Conservation (phyloP, 2,329 filamentous ascomycete species). For the Capronia coronata region DNA sequence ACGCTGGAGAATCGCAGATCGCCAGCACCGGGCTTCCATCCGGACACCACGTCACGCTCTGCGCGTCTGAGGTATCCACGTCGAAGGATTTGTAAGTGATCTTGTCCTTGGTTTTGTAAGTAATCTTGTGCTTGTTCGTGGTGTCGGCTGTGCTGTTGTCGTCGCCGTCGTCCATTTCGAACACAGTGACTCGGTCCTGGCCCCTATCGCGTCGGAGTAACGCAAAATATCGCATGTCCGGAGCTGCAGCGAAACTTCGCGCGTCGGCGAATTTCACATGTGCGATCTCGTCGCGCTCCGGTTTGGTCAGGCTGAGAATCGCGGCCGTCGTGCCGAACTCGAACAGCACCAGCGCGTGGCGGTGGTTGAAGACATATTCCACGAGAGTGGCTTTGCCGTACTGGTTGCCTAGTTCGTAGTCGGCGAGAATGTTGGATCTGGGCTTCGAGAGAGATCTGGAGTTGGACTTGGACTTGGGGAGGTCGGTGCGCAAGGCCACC, state of each 20-base stretch:
- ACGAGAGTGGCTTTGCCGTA: constrained; percentile 20
- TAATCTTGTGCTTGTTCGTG: too few species aligned
- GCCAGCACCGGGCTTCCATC: constrained; percentile 18
- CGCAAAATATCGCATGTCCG: constrained; percentile 15
- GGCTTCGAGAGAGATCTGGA: background rate
- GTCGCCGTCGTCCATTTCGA: constrained; percentile 6
- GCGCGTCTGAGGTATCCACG: constrained; percentile 21
- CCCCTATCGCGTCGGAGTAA: constrained; percentile 21
- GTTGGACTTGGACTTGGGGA: constrained; percentile 4
- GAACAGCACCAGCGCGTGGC: constrained; percentile 23
- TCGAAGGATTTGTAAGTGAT: constrained; percentile 20
- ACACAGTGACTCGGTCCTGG: constrained; percentile 22
- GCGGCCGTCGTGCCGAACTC: constrained; percentile 17
- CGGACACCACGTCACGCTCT: constrained; percentile 24
- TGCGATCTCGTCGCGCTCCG: constrained; percentile 23
- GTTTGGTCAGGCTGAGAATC: constrained; percentile 20
- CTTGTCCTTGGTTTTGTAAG: background rate
- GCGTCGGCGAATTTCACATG: constrained; percentile 22
- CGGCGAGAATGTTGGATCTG: constrained; percentile 19
- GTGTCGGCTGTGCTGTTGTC: background rate
- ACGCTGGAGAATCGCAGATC: constrained; percentile 21
- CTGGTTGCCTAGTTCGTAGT: constrained; percentile 21
- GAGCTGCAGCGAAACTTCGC: constrained; percentile 10
- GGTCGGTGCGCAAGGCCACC: constrained; percentile 19
- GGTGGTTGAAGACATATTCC: constrained; percentile 25